Evolutionary conservation across 257 asterid species (phyloP), one percentile per base, ranked within the genome.

Genomic region (Primulina eburnea): DNA sequence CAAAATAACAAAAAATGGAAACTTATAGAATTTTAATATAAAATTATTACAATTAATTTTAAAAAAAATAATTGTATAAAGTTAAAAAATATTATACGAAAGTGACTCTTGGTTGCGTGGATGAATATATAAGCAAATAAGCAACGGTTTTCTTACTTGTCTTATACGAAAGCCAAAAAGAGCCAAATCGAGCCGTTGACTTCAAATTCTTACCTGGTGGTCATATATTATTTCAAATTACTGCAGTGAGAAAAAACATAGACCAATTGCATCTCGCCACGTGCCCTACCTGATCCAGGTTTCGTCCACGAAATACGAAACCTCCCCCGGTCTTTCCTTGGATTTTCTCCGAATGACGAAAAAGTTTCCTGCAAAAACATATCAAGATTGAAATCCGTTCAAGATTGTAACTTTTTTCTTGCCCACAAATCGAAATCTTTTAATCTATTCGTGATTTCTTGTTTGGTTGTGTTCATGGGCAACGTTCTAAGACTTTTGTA

Each of bases 401-500:
- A 35, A 61, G 66, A 5, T 16, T 5, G 20, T 50, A 50, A 20
- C 24, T 63, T 60, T 53, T 17, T 8, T 8, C 17, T 16, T 50
- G 20, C 21, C 56, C 56, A 50, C 20, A 50, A 50, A 50, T 50
- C 56, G 7, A 50, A 16, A 50, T 50, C 20, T 50, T 50, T 50
- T 4, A 50, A 16, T 50, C 2, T 50, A 14, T 50, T 50, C 20
- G 5, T 50, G 56, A 50, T 16, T 50, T 50, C 56, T 50, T 50
- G 56, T 50, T 16, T 50, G 18, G 56, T 50, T 16, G 56, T 16
- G 7, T 50, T 50, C 53, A 90, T 93, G 96, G 99, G 97, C 70
- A 93, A 93, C 70, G 94, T 88, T 68, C 69, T 90, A 0, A 85
- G 95, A 84, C 81, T 78, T 5, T 37, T 93, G 72, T 87, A 59